These are phyloP conservation scores for Leishmania major DNA, from an alignment of 208 protist genomes.

Conservation along the genomic window DNA sequence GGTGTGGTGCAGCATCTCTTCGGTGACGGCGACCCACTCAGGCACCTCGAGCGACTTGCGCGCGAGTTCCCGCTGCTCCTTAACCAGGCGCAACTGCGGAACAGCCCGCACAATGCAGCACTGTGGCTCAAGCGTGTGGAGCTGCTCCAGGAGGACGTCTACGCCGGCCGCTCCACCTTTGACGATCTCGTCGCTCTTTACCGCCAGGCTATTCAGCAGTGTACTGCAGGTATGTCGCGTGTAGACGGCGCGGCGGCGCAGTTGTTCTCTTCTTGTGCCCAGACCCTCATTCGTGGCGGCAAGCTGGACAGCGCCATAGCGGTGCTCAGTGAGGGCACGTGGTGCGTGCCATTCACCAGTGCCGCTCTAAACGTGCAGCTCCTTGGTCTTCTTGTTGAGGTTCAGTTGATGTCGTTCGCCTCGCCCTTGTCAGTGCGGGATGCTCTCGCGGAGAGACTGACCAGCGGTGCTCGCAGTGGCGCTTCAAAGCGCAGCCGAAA, in stretches of 20 bases:
- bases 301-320: conserved; percentile 36
- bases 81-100: conserved; percentile 72
- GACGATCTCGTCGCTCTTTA: conserved; percentile 50
- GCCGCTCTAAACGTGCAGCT: conserved; percentile 59
- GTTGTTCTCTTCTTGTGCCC: conserved; percentile 56
- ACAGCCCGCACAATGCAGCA: conserved; percentile 37
- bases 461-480: background rate
- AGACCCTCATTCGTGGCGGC: conserved; percentile 41
- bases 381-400: conserved; percentile 64
- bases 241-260: conserved; percentile 65
- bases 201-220: conserved; percentile 74
- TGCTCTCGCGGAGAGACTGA: conserved; percentile 28
- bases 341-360: conserved; percentile 61
- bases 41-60: conserved; percentile 38
- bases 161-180: conserved; percentile 24
- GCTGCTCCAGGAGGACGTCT: conserved; percentile 58
- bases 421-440: conserved; percentile 5
- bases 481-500: conserved; percentile 24
- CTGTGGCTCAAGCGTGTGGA: conserved; percentile 86
- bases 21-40: conserved; percentile 38
- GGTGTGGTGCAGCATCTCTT: conserved; percentile 33
- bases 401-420: conserved; percentile 37
- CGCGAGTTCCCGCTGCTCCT: conserved; percentile 60
- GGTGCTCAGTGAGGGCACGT: conserved; percentile 60
- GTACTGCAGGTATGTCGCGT: conserved; percentile 43